A percentile compares a stretch with the other conserved stretches of the same genome.
These are phyloP conservation scores for Dioscorea zingiberensis DNA, from an alignment of 106 monocot species.

Conservation along the genomic window DNA sequence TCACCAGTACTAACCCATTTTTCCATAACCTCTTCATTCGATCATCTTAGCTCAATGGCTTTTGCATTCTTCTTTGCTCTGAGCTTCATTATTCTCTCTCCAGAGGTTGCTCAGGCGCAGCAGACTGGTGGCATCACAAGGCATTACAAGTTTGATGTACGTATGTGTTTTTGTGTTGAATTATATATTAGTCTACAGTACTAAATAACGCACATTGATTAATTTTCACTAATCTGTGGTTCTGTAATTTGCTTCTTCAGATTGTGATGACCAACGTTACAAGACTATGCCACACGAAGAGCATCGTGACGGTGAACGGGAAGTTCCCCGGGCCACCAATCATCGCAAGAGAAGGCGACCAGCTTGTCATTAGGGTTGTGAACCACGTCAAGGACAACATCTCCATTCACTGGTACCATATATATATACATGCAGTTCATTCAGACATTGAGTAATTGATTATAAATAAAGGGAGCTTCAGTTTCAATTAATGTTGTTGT, in stretches of 20 bases:
- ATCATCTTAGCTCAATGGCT: too few relatives aligned
- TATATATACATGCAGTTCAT: too few relatives aligned
- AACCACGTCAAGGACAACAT: constrained; percentile 9
- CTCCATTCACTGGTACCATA: not conserved
- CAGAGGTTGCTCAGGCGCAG: not conserved
- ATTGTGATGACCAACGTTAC: constrained; percentile 8
- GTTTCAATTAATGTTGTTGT: too few relatives aligned
- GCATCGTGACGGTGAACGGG: constrained; percentile 15
- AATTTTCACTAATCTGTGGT: too few relatives aligned
- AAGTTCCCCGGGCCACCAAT: constrained; percentile 16
- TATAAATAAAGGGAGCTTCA: too few relatives aligned
- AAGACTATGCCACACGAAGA: constrained; percentile 18
- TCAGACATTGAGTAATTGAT: too few relatives aligned
- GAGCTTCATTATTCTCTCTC: not conserved
- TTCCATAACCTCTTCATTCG: not conserved
- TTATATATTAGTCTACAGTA: constrained; percentile 5
- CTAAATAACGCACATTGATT: not conserved
- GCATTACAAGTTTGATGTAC: constrained; percentile 14
- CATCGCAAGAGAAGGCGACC: constrained; percentile 15
- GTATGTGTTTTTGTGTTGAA: too few relatives aligned
- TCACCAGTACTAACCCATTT: not conserved
- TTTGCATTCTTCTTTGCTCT: not conserved
- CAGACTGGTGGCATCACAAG: constrained; percentile 8
- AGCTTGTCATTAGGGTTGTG: constrained; percentile 8
- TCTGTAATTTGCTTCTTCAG: not conserved